Evolutionary conservation across 495 filamentous ascomycete species (phyloP), one percentile per base, ranked within the genome.

Genomic region (Penicillium antarcticum): DNA sequence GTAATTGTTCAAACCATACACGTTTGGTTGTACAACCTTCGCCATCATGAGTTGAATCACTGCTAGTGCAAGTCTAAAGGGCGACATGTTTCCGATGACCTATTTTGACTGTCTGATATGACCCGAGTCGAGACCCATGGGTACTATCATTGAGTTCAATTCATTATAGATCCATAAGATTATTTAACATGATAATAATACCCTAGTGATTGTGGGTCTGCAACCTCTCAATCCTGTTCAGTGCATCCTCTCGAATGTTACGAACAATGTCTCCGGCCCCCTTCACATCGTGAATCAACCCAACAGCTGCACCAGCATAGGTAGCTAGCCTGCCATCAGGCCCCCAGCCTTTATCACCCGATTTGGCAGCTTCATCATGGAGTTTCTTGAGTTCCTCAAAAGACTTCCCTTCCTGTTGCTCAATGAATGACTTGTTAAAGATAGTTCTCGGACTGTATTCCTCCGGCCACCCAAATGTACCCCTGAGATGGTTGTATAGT

Each of bases 401-500:
- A 2, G 57, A 41, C 48, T 74, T 68, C 0, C 87, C 87, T 11
- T 50, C 62, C 53, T 74, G 63, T n/a, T 80, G 61, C 52, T 91
- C 87, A 18, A 50, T 45, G 60, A 74, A 86, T 14, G 80, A 86
- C 49, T 69, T 57, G 58, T 91, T 91, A 16, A 82, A 63, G 5
- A 90, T 71, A 6, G 74, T 79, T 6, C 88, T 69, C 1, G 78
- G 85, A 57, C 79, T 80, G 62, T 85, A 91, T 14, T 67, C 58
- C 40, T 74, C 66, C 0, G 87, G 86, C 88, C 88, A 94, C 7
- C 77, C 80, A 31, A 72, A 75, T 0, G 84, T 88, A 0, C 87
- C 88, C 11, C 87, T 66, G 5, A 91, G 64, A 17, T 76, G 73
- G 66, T 94, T 88, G 57, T 89, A 94, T 5, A 92, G 60, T 16